Evolutionary conservation across 2,329 filamentous ascomycete species (phyloP).

Genomic region (Apiospora rasikravindrae): DNA sequence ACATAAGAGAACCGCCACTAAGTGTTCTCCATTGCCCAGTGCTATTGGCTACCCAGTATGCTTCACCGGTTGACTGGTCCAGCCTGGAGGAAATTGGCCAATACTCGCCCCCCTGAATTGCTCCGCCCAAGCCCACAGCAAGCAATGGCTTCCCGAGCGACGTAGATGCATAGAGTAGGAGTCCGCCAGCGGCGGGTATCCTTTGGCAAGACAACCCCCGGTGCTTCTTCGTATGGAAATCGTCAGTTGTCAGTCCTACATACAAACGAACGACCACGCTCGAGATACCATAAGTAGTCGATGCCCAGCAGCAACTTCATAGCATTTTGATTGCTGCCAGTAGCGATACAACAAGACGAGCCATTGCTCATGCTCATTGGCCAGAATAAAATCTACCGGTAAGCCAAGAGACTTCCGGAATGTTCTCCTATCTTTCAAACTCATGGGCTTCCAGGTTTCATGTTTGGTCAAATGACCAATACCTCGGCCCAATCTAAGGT

Average conservation of each 20-base stretch:
- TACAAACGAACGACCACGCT: background rate
- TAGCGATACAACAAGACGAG: background rate
- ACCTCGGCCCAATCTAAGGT: background rate
- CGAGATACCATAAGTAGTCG: background rate
- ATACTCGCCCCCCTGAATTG: background rate
- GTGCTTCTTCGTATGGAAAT: background rate
- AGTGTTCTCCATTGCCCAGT: background rate
- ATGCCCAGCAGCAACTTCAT: background rate
- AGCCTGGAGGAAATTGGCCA: background rate
- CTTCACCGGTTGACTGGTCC: background rate
- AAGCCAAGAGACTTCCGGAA: background rate
- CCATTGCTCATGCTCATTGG: background rate
- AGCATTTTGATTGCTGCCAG: background rate
- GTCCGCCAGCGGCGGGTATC: background rate
- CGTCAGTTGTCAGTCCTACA: background rate
- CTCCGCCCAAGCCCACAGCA: conserved; percentile 15
- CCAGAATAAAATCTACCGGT: background rate
- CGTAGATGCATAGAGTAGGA: background rate
- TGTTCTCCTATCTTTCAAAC: background rate
- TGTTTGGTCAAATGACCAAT: background rate
- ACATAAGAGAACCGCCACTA: background rate
- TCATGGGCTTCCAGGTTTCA: background rate
- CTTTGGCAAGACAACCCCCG: background rate
- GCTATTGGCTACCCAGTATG: background rate
- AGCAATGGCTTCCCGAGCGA: background rate